Evolutionary conservation across 371 early-diverging fungal species (phyloP).

Genomic region (Zopfochytrium polystomum): DNA sequence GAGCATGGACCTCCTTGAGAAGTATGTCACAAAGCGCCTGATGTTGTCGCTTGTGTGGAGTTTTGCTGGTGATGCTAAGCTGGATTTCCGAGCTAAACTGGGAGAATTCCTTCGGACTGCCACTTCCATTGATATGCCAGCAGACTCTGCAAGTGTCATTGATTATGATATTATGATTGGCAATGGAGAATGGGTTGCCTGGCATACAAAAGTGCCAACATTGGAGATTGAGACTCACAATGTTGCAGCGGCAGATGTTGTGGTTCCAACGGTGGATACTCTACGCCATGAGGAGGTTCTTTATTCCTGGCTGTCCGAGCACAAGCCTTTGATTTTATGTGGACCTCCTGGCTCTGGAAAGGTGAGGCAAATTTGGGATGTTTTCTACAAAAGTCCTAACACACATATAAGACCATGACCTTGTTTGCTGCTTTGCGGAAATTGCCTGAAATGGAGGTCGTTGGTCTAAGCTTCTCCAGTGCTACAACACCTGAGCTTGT

Average conservation of each 20-base stretch:
- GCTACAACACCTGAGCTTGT: constrained; percentile 95
- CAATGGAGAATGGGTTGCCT: constrained; percentile 83
- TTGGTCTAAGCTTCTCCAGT: constrained; percentile 96
- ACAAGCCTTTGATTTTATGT: constrained; percentile 91
- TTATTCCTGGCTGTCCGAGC: constrained; percentile 92
- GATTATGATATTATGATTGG: constrained; percentile 86
- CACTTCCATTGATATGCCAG: constrained; percentile 81
- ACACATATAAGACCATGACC: constrained; percentile 94
- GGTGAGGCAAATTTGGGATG: constrained; percentile 25
- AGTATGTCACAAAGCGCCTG: constrained; percentile 78
- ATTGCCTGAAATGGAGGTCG: constrained; percentile 93
- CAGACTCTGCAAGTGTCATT: constrained; percentile 65
- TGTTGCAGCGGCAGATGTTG: constrained; percentile 88
- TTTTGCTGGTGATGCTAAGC: constrained; percentile 88
- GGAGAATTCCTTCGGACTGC: constrained; percentile 78
- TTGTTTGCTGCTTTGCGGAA: constrained; percentile 93
- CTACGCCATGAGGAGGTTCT: constrained; percentile 95
- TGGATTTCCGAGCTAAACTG: constrained; percentile 70
- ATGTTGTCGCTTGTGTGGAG: constrained; percentile 88
- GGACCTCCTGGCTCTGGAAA: constrained; percentile 99
- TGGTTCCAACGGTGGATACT: constrained; percentile 97
- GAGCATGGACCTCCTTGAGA: constrained; percentile 69
- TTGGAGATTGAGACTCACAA: constrained; percentile 95
- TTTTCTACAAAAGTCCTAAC: no score
- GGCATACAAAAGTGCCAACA: constrained; percentile 86